Conservation (phyloP, 371 early-diverging fungal species). For the Sporodiniella umbellata region DNA sequence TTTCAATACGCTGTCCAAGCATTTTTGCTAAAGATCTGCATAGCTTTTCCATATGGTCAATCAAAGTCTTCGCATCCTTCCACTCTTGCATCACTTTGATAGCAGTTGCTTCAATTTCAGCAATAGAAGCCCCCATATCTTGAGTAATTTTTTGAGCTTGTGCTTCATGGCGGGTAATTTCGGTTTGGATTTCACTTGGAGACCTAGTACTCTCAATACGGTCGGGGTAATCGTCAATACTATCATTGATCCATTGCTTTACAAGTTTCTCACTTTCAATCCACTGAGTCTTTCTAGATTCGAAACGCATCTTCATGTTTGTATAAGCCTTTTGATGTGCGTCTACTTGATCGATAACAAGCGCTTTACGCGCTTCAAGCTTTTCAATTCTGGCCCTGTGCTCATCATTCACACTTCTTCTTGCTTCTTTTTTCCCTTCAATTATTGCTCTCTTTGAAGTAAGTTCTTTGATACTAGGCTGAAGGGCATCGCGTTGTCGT, state of each 20-base stretch:
- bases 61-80: constrained; percentile 54
- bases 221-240: constrained; percentile 56
- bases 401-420: background rate
- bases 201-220: constrained; percentile 56
- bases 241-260: constrained; percentile 47
- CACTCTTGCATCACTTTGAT: constrained; percentile 46
- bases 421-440: constrained; percentile 8
- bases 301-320: background rate
- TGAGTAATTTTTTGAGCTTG: background rate
- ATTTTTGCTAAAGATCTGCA: constrained; percentile 38
- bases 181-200: constrained; percentile 51
- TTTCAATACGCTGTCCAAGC: constrained; percentile 55
- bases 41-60: constrained; percentile 49
- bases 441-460: constrained; percentile 3
- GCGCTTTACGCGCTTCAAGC: constrained; percentile 2
- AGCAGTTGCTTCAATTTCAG: constrained; percentile 55
- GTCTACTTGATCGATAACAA: background rate
- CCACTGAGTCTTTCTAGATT: background rate
- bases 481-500: background rate
- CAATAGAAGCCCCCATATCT: constrained; percentile 37
- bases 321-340: background rate
- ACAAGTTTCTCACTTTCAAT: constrained; percentile 1
- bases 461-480: constrained; percentile 3
- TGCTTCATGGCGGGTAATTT: background rate
- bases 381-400: constrained; percentile 4